phyloP scores from a whole-genome alignment of 2,329 filamentous ascomycete species.

The Akanthomyces uredinophilus region DNA sequence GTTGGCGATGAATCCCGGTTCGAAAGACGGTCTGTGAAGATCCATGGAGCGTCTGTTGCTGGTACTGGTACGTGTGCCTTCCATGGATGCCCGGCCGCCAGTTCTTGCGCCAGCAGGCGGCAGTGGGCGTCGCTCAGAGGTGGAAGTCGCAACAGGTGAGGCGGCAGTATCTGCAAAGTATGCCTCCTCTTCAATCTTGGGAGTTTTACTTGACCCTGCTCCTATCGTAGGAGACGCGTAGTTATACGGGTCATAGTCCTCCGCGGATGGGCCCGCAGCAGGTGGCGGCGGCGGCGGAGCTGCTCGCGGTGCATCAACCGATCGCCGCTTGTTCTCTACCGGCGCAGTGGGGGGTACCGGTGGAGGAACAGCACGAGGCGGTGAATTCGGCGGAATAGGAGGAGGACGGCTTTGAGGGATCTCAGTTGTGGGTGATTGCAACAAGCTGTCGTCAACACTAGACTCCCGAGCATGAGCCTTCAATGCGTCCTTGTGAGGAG shows the following conservation, averaged over 20 bases:
- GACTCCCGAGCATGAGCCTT: conserved; percentile 75
- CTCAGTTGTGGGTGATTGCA: conserved; percentile 50
- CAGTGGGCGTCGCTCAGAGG: conserved; percentile 40
- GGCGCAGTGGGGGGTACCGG: conserved; percentile 59
- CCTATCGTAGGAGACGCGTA: conserved; percentile 37
- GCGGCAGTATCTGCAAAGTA: conserved; percentile 46
- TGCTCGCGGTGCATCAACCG: conserved; percentile 64
- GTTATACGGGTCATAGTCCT: conserved; percentile 67
- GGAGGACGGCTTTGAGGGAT: conserved; percentile 45
- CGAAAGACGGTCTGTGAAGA: conserved; percentile 64
- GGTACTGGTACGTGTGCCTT: conserved; percentile 35
- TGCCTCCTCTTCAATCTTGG: conserved; percentile 41
- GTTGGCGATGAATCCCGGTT: conserved; percentile 79
- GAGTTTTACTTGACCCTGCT: conserved; percentile 30
- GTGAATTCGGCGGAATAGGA: conserved; percentile 48
- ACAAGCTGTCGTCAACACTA: conserved; percentile 65
- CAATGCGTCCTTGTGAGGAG: conserved; percentile 88
- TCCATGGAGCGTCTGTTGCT: conserved; percentile 65
- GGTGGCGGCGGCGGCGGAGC: conserved; percentile 62
- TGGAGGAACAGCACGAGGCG: conserved; percentile 58
- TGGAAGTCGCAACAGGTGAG: conserved; percentile 38
- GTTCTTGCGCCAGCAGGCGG: conserved; percentile 30
- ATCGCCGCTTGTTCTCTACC: conserved; percentile 51
- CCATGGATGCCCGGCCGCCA: conserved; percentile 29
- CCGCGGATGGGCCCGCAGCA: conserved; percentile 42